Conservation (phyloP, 1,139 yeast species). For the Hyphopichia fennica region DNA sequence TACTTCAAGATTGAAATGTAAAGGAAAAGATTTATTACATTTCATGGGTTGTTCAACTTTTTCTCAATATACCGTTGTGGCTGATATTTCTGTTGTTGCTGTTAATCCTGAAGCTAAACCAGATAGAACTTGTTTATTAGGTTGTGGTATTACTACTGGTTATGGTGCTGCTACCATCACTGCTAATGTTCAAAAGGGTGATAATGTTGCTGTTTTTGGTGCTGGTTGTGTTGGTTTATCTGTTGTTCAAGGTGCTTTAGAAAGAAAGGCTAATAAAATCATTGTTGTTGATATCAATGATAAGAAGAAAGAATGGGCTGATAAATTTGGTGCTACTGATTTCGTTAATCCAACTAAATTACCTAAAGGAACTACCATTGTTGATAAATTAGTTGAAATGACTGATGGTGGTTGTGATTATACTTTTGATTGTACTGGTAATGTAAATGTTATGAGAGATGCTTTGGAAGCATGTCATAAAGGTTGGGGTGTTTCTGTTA, state of each 20-base stretch:
- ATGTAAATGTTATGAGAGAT: conserved; percentile 88
- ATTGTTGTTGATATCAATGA: conserved; percentile 87
- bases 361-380: conserved; percentile 73
- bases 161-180: conserved; percentile 97
- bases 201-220: conserved; percentile 94
- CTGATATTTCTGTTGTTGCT: conserved; percentile 96
- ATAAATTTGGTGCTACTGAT: conserved; percentile 91
- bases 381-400: conserved; percentile 79
- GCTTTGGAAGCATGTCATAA: conserved; percentile 97
- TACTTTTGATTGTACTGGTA: conserved; percentile 98
- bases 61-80: conserved; percentile 95
- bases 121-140: conserved; percentile 87
- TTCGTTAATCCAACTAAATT: conserved; percentile 82
- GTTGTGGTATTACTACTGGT: conserved; percentile 98
- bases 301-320: conserved; percentile 81
- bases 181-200: conserved; percentile 89
- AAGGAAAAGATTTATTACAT: conserved; percentile 82
- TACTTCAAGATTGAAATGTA: conserved; percentile 78
- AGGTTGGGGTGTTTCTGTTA: conserved; percentile 96
- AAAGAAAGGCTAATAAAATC: conserved; percentile 78
- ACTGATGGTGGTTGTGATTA: conserved; percentile 96
- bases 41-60: conserved; percentile 98
- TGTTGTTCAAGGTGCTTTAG: conserved; percentile 90
- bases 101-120: conserved; percentile 80
- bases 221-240: conserved; percentile 97